Percentiles rank a stretch among this genome's conserved stretches.
Conservation (phyloP, 352 stramenopile species). For the Phytopythium ostracodes region DNA sequence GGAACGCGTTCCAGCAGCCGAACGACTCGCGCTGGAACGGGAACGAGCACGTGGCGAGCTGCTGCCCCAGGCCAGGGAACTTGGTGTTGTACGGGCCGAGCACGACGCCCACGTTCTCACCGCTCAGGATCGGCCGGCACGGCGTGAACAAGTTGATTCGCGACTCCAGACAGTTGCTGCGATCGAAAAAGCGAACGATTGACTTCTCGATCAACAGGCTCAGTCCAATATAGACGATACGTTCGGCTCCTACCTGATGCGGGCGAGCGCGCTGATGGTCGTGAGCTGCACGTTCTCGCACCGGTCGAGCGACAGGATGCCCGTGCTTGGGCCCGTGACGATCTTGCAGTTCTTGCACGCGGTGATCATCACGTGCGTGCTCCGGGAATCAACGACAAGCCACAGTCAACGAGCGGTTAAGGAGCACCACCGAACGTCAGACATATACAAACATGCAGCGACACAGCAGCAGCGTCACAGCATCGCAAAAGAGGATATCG, state of each 20-base stretch:
- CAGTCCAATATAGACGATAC: not conserved
- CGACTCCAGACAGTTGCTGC: slow-evolving; percentile 93
- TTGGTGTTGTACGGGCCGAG: slow-evolving; percentile 96
- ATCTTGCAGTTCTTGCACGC: slow-evolving; percentile 95
- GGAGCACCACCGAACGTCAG: slow-evolving; percentile 14
- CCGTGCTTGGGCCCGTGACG: slow-evolving; percentile 91
- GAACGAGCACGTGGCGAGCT: slow-evolving; percentile 51
- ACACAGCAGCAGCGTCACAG: not conserved
- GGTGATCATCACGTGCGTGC: slow-evolving; percentile 89
- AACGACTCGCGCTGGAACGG: slow-evolving; percentile 37
- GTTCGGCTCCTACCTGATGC: slow-evolving; percentile 55
- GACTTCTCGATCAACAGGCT: not conserved
- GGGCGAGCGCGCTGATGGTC: slow-evolving; percentile 78
- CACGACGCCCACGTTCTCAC: slow-evolving; percentile 93
- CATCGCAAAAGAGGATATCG: slow-evolving; percentile 65
- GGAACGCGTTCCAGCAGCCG: slow-evolving; percentile 59
- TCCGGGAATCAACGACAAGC: slow-evolving; percentile 8
- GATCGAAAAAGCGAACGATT: not conserved
- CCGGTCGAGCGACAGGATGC: slow-evolving; percentile 91
- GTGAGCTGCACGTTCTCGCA: slow-evolving; percentile 93
- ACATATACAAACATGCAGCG: not conserved
- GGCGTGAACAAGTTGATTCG: slow-evolving; percentile 91
- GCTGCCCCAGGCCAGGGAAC: slow-evolving; percentile 88
- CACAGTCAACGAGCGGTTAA: slow-evolving; percentile 36
- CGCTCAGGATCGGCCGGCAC: slow-evolving; percentile 88